A percentile compares a stretch with the other conserved stretches of the same genome.
Evolutionary conservation across 371 early-diverging fungal genomes (phyloP).

Genomic region (Mucor indicus): DNA sequence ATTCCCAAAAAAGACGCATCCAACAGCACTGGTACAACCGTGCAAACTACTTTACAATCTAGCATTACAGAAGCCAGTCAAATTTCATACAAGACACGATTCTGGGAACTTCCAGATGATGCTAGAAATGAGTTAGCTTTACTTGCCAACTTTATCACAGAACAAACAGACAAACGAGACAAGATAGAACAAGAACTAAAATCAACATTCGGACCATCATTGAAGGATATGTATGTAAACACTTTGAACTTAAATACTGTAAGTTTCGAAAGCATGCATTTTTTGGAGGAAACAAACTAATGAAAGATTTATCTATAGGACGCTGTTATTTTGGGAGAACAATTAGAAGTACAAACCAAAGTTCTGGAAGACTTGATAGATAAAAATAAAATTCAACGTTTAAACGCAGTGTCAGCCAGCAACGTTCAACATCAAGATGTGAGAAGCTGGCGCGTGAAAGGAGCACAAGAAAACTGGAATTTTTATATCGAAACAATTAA

Average conservation of each 20-base stretch:
- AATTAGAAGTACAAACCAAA: slow-evolving; percentile 8
- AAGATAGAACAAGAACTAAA: slow-evolving; percentile 7
- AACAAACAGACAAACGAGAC: slow-evolving; percentile 14
- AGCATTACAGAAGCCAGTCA: slow-evolving; percentile 6
- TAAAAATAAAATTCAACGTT: slow-evolving; percentile 9
- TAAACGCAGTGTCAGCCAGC: slow-evolving; percentile 9
- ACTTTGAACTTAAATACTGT: slow-evolving; percentile 6
- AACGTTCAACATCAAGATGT: slow-evolving; percentile 9
- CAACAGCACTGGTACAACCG: slow-evolving; percentile 1
- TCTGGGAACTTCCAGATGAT: slow-evolving; percentile 21
- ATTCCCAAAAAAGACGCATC: slow-evolving; percentile 2
- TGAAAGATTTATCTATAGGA: slow-evolving; percentile 8
- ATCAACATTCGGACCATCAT: slow-evolving; percentile 11
- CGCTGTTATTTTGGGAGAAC: slow-evolving; percentile 11
- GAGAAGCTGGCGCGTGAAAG: slow-evolving; percentile 15
- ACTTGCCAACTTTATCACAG: slow-evolving; percentile 15
- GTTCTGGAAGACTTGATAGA: slow-evolving; percentile 8
- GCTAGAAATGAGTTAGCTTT: slow-evolving; percentile 15
- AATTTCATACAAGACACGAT: slow-evolving; percentile 17
- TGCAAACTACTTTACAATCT: slow-evolving; percentile 11
- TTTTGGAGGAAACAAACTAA: neutral
- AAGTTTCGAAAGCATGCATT: slow-evolving; percentile 2
- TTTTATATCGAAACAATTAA: slow-evolving; percentile 5
- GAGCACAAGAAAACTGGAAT: slow-evolving; percentile 17
- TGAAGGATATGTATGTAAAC: slow-evolving; percentile 1